These are phyloP conservation scores for Musa acuminata DNA, from an alignment of 176 grass and related monocot species.

Conservation along the genomic window DNA sequence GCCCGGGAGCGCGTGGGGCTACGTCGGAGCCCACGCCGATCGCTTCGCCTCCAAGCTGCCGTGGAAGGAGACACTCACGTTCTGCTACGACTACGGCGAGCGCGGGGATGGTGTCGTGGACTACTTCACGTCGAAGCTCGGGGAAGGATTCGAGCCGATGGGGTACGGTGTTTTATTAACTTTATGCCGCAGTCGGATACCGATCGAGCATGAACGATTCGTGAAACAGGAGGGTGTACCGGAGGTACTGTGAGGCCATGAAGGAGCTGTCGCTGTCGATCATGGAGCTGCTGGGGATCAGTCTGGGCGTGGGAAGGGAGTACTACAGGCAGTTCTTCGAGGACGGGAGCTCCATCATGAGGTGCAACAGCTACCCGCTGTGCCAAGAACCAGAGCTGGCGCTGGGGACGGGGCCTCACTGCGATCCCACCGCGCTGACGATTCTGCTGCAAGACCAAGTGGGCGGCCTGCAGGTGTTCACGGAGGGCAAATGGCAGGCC, in stretches of 20 bases:
- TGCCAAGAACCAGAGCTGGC: conserved; percentile 22
- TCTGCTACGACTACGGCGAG: conserved; percentile 5
- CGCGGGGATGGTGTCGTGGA: not conserved
- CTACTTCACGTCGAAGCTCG: conserved; percentile 31
- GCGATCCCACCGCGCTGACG: conserved; percentile 58
- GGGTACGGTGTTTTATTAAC: conserved; percentile 30
- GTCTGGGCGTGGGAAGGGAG: conserved; percentile 40
- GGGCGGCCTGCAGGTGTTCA: conserved; percentile 57
- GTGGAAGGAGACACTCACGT: conserved; percentile 76
- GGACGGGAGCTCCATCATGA: conserved; percentile 55
- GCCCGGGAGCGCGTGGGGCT: conserved; percentile 45
- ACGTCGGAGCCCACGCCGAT: conserved; percentile 41
- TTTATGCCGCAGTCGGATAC: too few relatives aligned
- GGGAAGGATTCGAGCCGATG: conserved; percentile 39
- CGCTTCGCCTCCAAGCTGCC: conserved; percentile 56
- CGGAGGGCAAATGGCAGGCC: conserved; percentile 33
- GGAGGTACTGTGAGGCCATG: conserved; percentile 54
- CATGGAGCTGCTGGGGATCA: conserved; percentile 65
- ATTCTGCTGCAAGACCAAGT: conserved; percentile 51
- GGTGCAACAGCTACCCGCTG: conserved; percentile 68
- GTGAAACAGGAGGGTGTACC: conserved; percentile 37
- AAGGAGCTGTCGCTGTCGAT: conserved; percentile 33
- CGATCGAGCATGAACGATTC: too few relatives aligned
- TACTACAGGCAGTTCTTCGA: conserved; percentile 56
- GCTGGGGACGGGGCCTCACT: conserved; percentile 72